Evolutionary conservation across 768 basidiomycete species (phyloP), one percentile per base, ranked within the genome.

Genomic region (Gloeostereum incarnatum): DNA sequence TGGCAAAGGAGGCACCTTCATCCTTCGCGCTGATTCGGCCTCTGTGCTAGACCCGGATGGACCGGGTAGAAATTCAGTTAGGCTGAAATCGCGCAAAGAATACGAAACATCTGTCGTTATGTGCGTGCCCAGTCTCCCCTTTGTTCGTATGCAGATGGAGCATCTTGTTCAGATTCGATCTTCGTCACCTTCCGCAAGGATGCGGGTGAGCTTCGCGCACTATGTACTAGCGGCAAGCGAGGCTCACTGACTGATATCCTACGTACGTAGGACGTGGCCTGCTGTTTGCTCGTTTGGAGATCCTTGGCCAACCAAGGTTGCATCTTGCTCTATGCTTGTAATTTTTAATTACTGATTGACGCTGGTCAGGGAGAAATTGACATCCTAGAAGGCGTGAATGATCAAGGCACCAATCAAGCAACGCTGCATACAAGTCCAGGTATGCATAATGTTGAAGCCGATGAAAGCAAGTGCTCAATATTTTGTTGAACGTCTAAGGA

Each of bases 161-260:
- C n/a, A n/a, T n/a, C n/a, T n/a, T n/a, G n/a, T n/a, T n/a, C n/a
- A n/a, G n/a, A n/a, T 53, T 66, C 42, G 61, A 73, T 45, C 47
- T 71, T 21, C 45, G 52, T 11, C 74, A 75, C 49, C 75, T 77
- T 71, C 74, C 74, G 10, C 60, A 71, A 41, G 73, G 71, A 5
- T 71, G 71, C 50, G 68, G 61, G 67, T 67, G 34, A 41, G 52
- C 50, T 13, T 16, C 19, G 49, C 44, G 7, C n/a, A n/a, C n/a
- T n/a, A n/a, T n/a, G n/a, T n/a, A n/a, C n/a, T n/a, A n/a, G n/a
- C n/a, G n/a, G n/a, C n/a, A n/a, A n/a, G n/a, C n/a, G n/a, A n/a
- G n/a, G n/a, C n/a, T n/a, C n/a, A n/a, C n/a, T n/a, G n/a, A n/a
- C n/a, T n/a, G n/a, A n/a, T n/a, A n/a, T n/a, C n/a, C n/a, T n/a